Evolutionary conservation across 1,284 basidiomycete genomes (phyloP).

Genomic region (Trichosporon sp.): DNA sequence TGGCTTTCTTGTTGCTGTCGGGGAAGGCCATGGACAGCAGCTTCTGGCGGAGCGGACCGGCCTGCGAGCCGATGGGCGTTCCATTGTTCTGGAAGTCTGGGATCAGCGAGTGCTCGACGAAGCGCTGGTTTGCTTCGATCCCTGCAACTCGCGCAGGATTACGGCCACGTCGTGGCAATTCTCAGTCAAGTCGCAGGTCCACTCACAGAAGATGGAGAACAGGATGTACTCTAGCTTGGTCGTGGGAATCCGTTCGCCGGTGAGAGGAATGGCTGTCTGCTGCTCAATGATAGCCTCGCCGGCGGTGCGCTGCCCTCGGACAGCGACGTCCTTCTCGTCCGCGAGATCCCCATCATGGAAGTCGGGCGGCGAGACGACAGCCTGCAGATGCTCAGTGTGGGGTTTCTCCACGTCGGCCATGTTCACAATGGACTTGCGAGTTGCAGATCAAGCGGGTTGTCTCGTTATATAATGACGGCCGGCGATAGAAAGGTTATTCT

Average conservation of each 20-base stretch:
- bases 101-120: no score
- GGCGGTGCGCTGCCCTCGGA: not conserved
- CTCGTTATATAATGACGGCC: no score
- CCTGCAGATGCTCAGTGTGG: not conserved
- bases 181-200: no score
- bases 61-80: slow-evolving; percentile 2
- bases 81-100: slow-evolving; percentile 10
- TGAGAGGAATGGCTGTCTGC: slow-evolving; percentile 8
- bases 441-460: no score
- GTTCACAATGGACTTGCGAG: no score
- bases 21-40: slow-evolving; percentile 4
- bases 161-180: no score
- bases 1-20: slow-evolving; percentile 2
- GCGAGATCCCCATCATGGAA: not conserved
- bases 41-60: slow-evolving; percentile 2
- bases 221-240: slow-evolving; percentile 13
- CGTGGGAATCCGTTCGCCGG: slow-evolving; percentile 15
- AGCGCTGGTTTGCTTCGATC: no score
- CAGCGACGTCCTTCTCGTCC: not conserved
- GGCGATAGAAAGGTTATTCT: no score
- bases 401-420: not conserved
- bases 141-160: no score
- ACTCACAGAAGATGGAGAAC: slow-evolving; percentile 13
- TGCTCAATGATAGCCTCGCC: slow-evolving; percentile 17
- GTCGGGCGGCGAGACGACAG: not conserved